Percentiles rank a stretch among this genome's conserved stretches.
Conservation (phyloP, 495 filamentous ascomycete species). For the Aspergillus haitiensis region DNA sequence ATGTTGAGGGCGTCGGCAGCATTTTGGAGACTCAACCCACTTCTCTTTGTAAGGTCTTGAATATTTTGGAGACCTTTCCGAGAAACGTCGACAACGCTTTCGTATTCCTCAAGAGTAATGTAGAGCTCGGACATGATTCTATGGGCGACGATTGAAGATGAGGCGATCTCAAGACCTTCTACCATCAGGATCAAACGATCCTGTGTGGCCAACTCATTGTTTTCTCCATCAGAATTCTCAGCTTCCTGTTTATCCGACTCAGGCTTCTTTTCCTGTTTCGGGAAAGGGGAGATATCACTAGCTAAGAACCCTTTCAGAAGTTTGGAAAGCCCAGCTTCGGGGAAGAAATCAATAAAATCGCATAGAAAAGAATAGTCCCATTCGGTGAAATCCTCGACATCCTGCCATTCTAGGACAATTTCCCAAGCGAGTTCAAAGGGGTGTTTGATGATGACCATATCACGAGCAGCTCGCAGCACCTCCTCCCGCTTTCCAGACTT, state of each 20-base stretch:
- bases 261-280: constrained; percentile 37
- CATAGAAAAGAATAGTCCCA: constrained; percentile 73
- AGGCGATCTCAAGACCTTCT: constrained; percentile 72
- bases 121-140: constrained; percentile 85
- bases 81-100: constrained; percentile 74
- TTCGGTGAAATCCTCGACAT: constrained; percentile 66
- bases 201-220: constrained; percentile 59
- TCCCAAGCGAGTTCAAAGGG: constrained; percentile 89
- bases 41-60: constrained; percentile 58
- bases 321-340: constrained; percentile 75
- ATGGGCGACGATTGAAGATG: constrained; percentile 76
- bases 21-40: constrained; percentile 64
- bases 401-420: constrained; percentile 85
- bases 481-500: constrained; percentile 69
- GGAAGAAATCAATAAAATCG: constrained; percentile 82
- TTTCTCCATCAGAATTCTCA: constrained; percentile 31
- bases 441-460: constrained; percentile 95
- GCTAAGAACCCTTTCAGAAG: constrained; percentile 77
- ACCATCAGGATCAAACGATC: constrained; percentile 79
- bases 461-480: constrained; percentile 72
- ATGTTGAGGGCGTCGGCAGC: constrained; percentile 71
- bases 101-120: constrained; percentile 80
- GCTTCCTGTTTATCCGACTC: constrained; percentile 25
- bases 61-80: constrained; percentile 66
- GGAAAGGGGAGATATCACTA: constrained; percentile 85